These are phyloP conservation scores for Elongisporangium anandrum DNA, from an alignment of 352 stramenopile species.

Conservation along the genomic window DNA sequence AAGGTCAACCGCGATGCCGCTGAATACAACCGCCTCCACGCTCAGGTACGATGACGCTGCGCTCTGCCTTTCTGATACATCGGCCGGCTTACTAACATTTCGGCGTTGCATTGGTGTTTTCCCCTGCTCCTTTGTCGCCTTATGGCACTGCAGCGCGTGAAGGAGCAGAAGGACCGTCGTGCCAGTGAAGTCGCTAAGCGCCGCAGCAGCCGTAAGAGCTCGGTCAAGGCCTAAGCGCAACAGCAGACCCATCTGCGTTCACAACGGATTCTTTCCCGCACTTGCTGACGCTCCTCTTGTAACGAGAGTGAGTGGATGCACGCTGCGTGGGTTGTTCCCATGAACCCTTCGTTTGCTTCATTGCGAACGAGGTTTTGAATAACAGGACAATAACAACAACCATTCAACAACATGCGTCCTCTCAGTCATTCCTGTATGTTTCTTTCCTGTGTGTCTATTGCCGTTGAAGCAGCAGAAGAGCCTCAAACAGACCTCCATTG, in stretches of 20 bases:
- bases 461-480: too few relatives aligned
- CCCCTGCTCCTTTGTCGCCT: slow-evolving; percentile 90
- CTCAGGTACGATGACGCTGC: slow-evolving; percentile 54
- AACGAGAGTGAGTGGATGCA: background rate
- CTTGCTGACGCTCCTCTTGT: background rate
- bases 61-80: background rate
- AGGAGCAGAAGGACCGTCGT: slow-evolving; percentile 97
- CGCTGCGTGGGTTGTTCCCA: slow-evolving; percentile 3
- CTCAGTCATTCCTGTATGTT: too few relatives aligned
- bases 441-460: too few relatives aligned
- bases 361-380: slow-evolving; percentile 16
- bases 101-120: slow-evolving; percentile 30
- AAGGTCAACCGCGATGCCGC: slow-evolving; percentile 93
- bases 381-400: slow-evolving; percentile 23
- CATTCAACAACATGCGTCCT: slow-evolving; percentile 6
- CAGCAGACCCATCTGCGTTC: background rate
- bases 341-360: background rate
- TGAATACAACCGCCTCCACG: slow-evolving; percentile 97
- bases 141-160: slow-evolving; percentile 96
- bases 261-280: background rate
- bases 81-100: slow-evolving; percentile 30
- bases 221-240: slow-evolving; percentile 84
- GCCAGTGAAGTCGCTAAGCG: slow-evolving; percentile 98
- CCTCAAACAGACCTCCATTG: too few relatives aligned
- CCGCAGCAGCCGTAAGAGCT: slow-evolving; percentile 95